Percentiles rank a stretch among this genome's conserved stretches.
Evolutionary conservation across 208 protist genomes (phyloP).

Genomic region (Trypanosoma congolense): DNA sequence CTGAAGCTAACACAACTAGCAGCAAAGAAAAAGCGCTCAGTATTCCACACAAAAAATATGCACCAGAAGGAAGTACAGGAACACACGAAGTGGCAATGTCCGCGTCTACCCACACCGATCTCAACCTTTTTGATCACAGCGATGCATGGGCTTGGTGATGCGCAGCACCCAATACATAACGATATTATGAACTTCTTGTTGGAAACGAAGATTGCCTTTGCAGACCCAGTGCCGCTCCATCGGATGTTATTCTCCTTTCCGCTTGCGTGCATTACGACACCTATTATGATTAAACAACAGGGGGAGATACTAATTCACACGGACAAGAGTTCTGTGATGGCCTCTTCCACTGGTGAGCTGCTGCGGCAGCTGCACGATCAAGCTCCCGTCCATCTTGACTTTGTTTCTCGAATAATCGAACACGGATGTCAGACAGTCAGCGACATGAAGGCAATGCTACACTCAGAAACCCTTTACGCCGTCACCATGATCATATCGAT

Average conservation of each 20-base stretch:
- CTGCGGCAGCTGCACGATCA: slow-evolving; percentile 40
- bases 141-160: slow-evolving; percentile 39
- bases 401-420: slow-evolving; percentile 48
- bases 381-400: slow-evolving; percentile 60
- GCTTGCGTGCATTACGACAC: slow-evolving; percentile 52
- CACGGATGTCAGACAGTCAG: slow-evolving; percentile 61
- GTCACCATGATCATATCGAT: slow-evolving; percentile 65
- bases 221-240: slow-evolving; percentile 53
- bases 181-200: slow-evolving; percentile 68
- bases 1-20: slow-evolving; percentile 62
- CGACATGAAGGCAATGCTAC: slow-evolving; percentile 61
- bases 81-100: slow-evolving; percentile 20
- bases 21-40: slow-evolving; percentile 19
- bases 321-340: slow-evolving; percentile 29
- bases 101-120: slow-evolving; percentile 66
- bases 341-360: slow-evolving; percentile 43
- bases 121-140: slow-evolving; percentile 60
- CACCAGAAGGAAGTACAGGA: slow-evolving; percentile 1
- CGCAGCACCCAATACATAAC: slow-evolving; percentile 63
- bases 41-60: neutral
- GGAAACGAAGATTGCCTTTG: slow-evolving; percentile 39
- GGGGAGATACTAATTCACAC: slow-evolving; percentile 20
- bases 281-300: slow-evolving; percentile 78
- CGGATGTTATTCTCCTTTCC: slow-evolving; percentile 59
- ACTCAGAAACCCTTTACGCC: slow-evolving; percentile 41